Evolutionary conservation across 2,329 filamentous ascomycete species (phyloP).

Genomic region (Cercospora sp.): DNA sequence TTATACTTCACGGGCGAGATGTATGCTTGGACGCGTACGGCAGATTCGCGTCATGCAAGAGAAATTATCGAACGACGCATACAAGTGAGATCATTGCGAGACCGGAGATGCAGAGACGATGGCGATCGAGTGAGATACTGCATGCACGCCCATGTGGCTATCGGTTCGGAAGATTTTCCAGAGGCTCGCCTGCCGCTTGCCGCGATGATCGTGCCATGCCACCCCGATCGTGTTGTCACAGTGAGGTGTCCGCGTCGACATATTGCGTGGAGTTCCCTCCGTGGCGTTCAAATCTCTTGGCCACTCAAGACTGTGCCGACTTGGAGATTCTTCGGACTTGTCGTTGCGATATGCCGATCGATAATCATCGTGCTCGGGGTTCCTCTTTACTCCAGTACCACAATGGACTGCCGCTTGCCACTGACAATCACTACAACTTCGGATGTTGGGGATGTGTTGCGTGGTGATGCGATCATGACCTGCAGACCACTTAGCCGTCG

Average conservation of each 20-base stretch:
- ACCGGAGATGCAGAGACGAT: not conserved
- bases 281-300: not conserved
- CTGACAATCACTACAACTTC: not conserved
- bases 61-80: not conserved
- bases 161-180: not conserved
- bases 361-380: not conserved
- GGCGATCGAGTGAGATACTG: not conserved
- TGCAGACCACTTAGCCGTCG: constrained; percentile 1
- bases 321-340: not conserved
- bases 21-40: not conserved
- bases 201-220: constrained; percentile 1
- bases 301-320: not conserved
- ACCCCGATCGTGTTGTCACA: not conserved
- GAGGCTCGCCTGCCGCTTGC: not conserved
- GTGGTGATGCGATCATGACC: constrained; percentile 2
- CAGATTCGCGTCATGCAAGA: constrained; percentile 1
- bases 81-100: constrained; percentile 6
- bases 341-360: not conserved
- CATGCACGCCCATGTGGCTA: not conserved
- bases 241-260: not conserved
- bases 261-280: not conserved
- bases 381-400: not conserved
- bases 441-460: not conserved
- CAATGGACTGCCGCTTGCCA: not conserved
- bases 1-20: not conserved